Base-by-base conservation (phyloP, 1,139 yeast genomes). In the Saccharomyces hybrid region DNA sequence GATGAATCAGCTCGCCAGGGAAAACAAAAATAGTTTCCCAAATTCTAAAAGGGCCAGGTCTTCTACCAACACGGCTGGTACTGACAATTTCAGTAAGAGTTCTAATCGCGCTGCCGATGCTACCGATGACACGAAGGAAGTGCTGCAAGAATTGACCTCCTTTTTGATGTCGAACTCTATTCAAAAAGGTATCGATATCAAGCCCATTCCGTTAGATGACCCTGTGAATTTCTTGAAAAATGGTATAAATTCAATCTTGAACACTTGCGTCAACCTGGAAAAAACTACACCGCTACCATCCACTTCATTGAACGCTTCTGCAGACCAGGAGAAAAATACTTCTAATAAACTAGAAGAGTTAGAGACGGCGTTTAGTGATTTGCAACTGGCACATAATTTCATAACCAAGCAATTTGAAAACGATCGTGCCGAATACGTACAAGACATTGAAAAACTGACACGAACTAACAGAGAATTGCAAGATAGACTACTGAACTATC, bases 361-460 rank as follows among this genome's bases (percentile, higher is more conserved):
- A 29, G 60, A 63, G 47, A 65, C 66, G 2, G 71, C 71, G 3
- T 60, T 68, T 34, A 60, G 62, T 29, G 73, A 69, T 56, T 53
- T 69, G 32, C 68, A 69, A 54, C 53, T 69, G 44, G 73, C 73
- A 8, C 70, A 69, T 53, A 67, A 58, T 49, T 69, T 68, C 48
- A 51, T 69, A 48, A 69, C 71, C 5, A 66, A 66, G 44, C 65
- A 67, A 48, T 69, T 64, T 50, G 69, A 66, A 47, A 60, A 61
- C 47, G 71, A 68, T 52, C 61, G 71, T 49, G 57, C 59, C 6
- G 67, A 65, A 29, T 62, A 67, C 50, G 48, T 60, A 20, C 61
- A 61, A 49, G 64, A 65, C 47, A 66, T 68, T 27, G 70, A 67
- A 31, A 63, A 60, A 53, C 50, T 68, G 49, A 62, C 63, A n/a